phyloP scores from a whole-genome alignment of 192 early-diverging fungal species.

The Coemansia sp. region DNA sequence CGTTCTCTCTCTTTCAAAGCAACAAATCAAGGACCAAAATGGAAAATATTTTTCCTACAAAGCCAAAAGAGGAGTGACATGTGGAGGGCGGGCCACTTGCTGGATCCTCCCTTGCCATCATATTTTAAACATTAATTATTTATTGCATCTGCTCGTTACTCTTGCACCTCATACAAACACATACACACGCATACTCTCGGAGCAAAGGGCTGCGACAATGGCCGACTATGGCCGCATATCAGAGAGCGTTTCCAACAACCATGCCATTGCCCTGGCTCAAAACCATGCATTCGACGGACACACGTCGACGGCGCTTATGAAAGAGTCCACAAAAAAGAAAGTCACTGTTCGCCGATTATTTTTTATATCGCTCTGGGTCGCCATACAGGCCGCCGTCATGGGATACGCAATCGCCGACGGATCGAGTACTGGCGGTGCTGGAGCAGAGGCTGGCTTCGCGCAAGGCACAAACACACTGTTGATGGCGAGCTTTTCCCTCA shows the following conservation, averaged over 20 bases:
- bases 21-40: too few species aligned
- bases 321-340: neutral
- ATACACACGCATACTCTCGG: neutral
- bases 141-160: neutral
- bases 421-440: conserved; percentile 30
- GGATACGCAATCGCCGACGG: conserved; percentile 48
- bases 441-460: conserved; percentile 30
- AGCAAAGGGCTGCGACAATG: neutral
- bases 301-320: neutral
- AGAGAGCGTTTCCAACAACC: neutral
- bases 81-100: too few species aligned
- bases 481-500: conserved; percentile 52
- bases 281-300: conserved; percentile 34
- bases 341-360: conserved; percentile 33
- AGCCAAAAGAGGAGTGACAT: too few species aligned
- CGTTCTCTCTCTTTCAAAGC: too few species aligned
- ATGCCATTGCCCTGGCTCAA: conserved; percentile 22
- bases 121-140: neutral
- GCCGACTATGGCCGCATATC: neutral
- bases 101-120: too few species aligned
- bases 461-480: conserved; percentile 27
- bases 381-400: conserved; percentile 55
- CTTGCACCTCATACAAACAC: neutral
- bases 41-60: neutral
- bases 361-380: conserved; percentile 54